A percentile compares a stretch with the other conserved stretches of the same genome.
phyloP scores from a whole-genome alignment of 768 basidiomycete genomes.

The Mycena venus region DNA sequence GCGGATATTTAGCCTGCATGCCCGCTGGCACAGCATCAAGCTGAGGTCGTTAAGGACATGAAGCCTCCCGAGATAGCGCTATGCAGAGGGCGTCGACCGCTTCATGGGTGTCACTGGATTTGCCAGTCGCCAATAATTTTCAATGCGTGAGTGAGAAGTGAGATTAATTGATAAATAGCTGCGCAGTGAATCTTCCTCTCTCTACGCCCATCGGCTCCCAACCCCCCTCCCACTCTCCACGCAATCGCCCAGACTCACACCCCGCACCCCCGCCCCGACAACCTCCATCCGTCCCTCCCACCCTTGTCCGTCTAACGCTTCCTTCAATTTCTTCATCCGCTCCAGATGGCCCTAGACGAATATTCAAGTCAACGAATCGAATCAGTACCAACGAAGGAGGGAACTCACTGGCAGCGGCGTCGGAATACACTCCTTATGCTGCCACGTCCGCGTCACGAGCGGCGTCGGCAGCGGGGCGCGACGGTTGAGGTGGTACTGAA shows the following conservation, averaged over 20 bases:
- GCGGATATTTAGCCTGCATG: too few species aligned
- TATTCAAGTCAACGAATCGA: too few species aligned
- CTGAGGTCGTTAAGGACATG: too few species aligned
- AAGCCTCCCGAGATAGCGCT: too few species aligned
- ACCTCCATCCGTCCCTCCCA: conserved; percentile 71
- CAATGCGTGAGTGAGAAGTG: too few species aligned
- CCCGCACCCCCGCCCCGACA: conserved; percentile 88
- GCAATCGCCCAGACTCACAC: conserved; percentile 91
- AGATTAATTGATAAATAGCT: too few species aligned
- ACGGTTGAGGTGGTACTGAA: conserved; percentile 61
- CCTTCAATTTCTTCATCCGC: conserved; percentile 72
- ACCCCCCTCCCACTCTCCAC: conserved; percentile 78
- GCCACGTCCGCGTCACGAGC: conserved; percentile 62
- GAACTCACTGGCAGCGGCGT: conserved; percentile 75
- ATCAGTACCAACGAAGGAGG: too few species aligned
- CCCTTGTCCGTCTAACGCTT: conserved; percentile 51
- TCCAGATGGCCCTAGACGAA: conserved; percentile 81
- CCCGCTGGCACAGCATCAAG: too few species aligned
- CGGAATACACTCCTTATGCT: conserved; percentile 83
- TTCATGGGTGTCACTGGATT: too few species aligned
- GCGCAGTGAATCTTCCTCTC: too few species aligned
- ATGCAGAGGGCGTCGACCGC: too few species aligned
- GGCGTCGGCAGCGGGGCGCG: conserved; percentile 64
- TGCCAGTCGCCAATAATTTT: too few species aligned
- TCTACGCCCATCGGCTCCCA: conserved; percentile 54